Evolutionary conservation across 192 early-diverging fungal species (phyloP), one percentile per base, ranked within the genome.

Genomic region (Linnemannia exigua): DNA sequence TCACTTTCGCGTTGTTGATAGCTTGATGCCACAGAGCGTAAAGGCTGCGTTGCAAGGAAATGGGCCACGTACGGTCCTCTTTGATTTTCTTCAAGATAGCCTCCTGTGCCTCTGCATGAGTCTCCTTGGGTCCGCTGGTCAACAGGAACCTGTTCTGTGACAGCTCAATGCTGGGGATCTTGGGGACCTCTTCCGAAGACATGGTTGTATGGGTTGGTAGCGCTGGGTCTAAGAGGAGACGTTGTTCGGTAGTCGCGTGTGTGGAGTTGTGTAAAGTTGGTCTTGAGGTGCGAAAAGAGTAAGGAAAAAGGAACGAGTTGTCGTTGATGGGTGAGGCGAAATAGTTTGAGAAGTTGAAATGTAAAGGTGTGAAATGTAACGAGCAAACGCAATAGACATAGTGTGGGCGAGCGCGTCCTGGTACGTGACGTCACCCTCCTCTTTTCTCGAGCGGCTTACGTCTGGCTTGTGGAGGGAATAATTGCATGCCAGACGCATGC

Each of bases 111-210:
- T 93, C 90, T 33, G 92, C 92, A 52, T 93, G 91, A 66, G 89
- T 87, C 51, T 94, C 93, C 25, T 90, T 87, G 38, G 95, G 95
- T 54, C 96, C 96, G 75, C 94, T 93, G 72, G 91, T 91, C 31
- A 95, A 86, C 66, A 96, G 88, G 87, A 98, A 99, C 68, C 93
- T 93, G 74, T 94, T 90, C 78, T 97, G 95, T 77, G 98, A 93
- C 47, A 98, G 91, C 52, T 96, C 91, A 76, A 98, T 92, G 90
- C 97, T 94, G 72, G 98, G 98, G 88, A 98, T 97, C 89, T 96
- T 93, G 54, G 93, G 91, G 72, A 95, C 85, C 33, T 91, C 90
- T 50, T 91, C 91, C 68, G 94, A 92, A 25, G 92, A 89, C 91
- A 93, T 93, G 52, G 61, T 67, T 44, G 35, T 63, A 15, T 61